Conservation (phyloP, 352 stramenopile species). For the Phytophthora crassamura region DNA sequence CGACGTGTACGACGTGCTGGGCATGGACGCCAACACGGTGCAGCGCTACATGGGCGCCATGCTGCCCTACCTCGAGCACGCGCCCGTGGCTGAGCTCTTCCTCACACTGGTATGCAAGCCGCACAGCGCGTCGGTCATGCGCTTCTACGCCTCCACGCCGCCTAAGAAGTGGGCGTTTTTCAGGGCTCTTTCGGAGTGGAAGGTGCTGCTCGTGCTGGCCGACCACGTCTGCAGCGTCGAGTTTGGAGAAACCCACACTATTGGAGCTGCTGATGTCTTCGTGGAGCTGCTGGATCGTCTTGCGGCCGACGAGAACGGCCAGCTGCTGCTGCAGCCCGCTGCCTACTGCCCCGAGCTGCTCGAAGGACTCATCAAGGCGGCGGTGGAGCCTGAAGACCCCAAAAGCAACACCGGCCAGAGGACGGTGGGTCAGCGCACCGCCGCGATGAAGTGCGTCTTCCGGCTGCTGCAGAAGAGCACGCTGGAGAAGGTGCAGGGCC, state of each 20-base stretch:
- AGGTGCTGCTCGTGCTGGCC: conserved; percentile 85
- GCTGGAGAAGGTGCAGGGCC: conserved; percentile 78
- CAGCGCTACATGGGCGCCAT: conserved; percentile 87
- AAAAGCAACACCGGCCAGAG: conserved; percentile 30
- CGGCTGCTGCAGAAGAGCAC: conserved; percentile 79
- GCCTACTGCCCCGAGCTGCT: conserved; percentile 87
- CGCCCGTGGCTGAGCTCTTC: conserved; percentile 87
- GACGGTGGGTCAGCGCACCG: conserved; percentile 74
- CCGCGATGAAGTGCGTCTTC: conserved; percentile 86
- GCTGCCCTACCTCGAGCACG: conserved; percentile 81
- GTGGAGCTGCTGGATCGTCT: conserved; percentile 88
- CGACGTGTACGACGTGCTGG: conserved; percentile 89
- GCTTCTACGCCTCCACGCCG: conserved; percentile 71
- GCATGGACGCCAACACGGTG: conserved; percentile 61
- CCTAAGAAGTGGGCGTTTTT: conserved; percentile 92
- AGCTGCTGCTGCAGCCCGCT: conserved; percentile 86
- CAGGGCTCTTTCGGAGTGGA: conserved; percentile 86
- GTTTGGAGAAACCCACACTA: conserved; percentile 73
- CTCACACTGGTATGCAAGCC: conserved; percentile 89
- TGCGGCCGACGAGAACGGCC: conserved; percentile 89
- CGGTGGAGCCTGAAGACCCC: conserved; percentile 45
- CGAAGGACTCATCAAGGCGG: conserved; percentile 76
- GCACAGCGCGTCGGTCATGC: conserved; percentile 74
- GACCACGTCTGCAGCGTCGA: conserved; percentile 75
- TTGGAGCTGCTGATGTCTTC: conserved; percentile 89